Base-by-base conservation (phyloP, 2,329 filamentous ascomycete genomes). In the Epichloe baconii region DNA sequence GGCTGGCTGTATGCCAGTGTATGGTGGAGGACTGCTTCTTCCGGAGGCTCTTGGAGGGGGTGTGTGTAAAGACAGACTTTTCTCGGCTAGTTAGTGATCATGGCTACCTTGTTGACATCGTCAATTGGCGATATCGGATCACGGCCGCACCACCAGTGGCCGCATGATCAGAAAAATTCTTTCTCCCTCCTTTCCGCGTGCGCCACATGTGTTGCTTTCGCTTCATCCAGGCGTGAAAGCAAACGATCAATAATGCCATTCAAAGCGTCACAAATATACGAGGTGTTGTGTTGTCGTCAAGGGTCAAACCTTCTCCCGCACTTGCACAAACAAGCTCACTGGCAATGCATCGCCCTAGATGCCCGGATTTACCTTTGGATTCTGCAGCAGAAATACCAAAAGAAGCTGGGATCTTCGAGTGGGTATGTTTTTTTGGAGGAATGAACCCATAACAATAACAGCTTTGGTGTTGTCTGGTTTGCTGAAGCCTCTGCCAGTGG, bases 391-490 rank as follows among this genome's bases (percentile, higher is more conserved):
- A 15, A 49, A 31, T 11, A 31, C 26, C 41, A 19, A 45, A 38
- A 38, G 41, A 2, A 44, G 41, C 48, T 34, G 48, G 48, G 41
- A 49, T 49, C 47, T 37, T 26, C 41, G 31, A 15, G 48, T 37
- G 41, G 40, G 17, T 43, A 43, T 7, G 2, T 26, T 26, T 26
- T 17, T 23, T 44, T 44, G n/a, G n/a, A 37, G 7, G 15, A 43
- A 44, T 31, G 47, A 49, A 8, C 14, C 37, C 38, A 23, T 35
- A 26, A 10, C 11, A 26, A 23, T 35, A 26, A 10, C 11, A 26
- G 17, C 23, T 26, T 40, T 50, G 43, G 42, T 42, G 49, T 46
- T 45, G 49, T 47, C 40, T 47, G 44, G 44, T 35, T 37, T 51
- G 44, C 43, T 35, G 44, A 37, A 19, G 15, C 14, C 36, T 38